Conservation (phyloP, 1,284 basidiomycete species). For the Phellopilus nigrolimitatus region DNA sequence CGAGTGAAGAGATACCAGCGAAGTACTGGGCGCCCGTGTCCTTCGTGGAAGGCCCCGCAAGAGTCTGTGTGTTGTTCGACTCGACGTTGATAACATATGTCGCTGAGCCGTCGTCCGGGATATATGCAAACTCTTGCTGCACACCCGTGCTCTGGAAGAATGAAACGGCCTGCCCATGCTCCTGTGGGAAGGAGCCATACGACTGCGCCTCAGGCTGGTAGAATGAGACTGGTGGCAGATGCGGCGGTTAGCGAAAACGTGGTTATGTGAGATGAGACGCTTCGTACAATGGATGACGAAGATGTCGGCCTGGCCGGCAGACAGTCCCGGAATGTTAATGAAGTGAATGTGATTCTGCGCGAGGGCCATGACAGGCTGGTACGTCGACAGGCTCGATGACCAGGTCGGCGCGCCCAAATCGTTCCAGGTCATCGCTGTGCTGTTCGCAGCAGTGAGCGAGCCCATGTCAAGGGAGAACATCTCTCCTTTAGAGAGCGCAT, state of each 20-base stretch:
- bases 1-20: constrained; percentile 61
- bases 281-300: constrained; percentile 85
- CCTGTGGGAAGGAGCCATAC: constrained; percentile 68
- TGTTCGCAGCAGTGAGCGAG: constrained; percentile 51
- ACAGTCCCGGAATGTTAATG: constrained; percentile 62
- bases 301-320: constrained; percentile 67
- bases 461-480: constrained; percentile 68
- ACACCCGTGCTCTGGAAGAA: constrained; percentile 71
- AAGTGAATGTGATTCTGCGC: constrained; percentile 80
- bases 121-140: constrained; percentile 81
- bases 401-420: constrained; percentile 53
- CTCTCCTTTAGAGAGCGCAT: constrained; percentile 56
- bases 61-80: constrained; percentile 72
- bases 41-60: constrained; percentile 63
- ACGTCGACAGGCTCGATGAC: constrained; percentile 36
- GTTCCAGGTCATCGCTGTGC: constrained; percentile 55
- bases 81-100: constrained; percentile 78
- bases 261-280: constrained; percentile 21
- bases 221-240: constrained; percentile 55
- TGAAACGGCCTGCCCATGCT: constrained; percentile 70
- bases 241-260: constrained; percentile 3
- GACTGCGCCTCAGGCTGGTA: constrained; percentile 74
- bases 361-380: constrained; percentile 70
- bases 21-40: constrained; percentile 70
- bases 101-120: constrained; percentile 75